These are phyloP conservation scores for Prunus padus DNA, from an alignment of 306 rosid species.

Conservation along the genomic window DNA sequence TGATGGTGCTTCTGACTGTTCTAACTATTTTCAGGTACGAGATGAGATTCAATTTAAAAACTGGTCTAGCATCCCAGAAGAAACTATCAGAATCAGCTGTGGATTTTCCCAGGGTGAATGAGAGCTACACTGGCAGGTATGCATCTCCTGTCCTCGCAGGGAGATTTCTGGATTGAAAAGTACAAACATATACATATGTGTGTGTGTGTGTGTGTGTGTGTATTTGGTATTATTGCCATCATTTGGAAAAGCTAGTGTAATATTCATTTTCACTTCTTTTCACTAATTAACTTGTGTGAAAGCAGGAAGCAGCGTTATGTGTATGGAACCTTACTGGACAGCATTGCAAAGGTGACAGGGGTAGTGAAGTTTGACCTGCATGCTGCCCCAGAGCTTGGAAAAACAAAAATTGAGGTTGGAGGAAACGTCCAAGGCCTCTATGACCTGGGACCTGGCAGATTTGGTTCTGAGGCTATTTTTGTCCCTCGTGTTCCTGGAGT, in stretches of 20 bases:
- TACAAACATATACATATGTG: too few species aligned
- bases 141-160: conserved; percentile 2
- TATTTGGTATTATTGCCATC: not conserved
- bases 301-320: conserved; percentile 77
- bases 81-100: conserved; percentile 69
- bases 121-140: conserved; percentile 90
- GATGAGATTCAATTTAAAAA: conserved; percentile 85
- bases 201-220: too few species aligned
- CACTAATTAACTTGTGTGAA: conserved; percentile 4
- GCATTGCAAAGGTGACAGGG: conserved; percentile 68
- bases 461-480: conserved; percentile 85
- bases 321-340: conserved; percentile 74
- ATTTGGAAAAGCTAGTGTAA: not conserved
- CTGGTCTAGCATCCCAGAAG: conserved; percentile 73
- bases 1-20: conserved; percentile 19
- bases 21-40: conserved; percentile 62
- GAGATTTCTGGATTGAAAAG: conserved; percentile 13
- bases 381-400: conserved; percentile 60
- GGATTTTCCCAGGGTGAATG: conserved; percentile 94
- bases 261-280: not conserved
- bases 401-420: conserved; percentile 71
- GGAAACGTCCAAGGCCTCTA: conserved; percentile 76
- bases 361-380: conserved; percentile 83
- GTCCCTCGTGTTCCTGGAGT: conserved; percentile 70
- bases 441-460: conserved; percentile 78